Percentiles rank a stretch among this genome's conserved stretches.
These are phyloP conservation scores for Phyllosticta citrichinensis DNA, from an alignment of 2,329 filamentous ascomycete species.

Conservation along the genomic window DNA sequence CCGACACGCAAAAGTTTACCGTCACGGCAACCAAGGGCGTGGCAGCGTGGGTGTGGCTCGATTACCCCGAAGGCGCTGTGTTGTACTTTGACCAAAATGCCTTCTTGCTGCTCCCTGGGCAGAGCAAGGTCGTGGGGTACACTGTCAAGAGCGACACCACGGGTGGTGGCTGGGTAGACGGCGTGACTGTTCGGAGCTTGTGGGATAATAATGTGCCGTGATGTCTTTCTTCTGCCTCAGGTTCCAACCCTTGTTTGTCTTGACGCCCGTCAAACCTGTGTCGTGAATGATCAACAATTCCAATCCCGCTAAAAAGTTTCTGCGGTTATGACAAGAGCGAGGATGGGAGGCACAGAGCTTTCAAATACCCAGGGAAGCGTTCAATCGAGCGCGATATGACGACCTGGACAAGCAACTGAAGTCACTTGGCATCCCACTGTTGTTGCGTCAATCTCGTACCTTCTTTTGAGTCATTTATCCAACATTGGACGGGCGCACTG, in stretches of 20 bases:
- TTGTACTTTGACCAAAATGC: conserved; percentile 45
- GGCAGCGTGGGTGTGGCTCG: conserved; percentile 47
- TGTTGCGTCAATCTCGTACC: neutral
- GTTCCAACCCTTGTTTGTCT: too few species aligned
- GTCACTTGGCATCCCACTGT: too few species aligned
- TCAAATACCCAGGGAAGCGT: too few species aligned
- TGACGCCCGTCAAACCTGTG: too few species aligned
- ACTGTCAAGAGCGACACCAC: conserved; percentile 37
- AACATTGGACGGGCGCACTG: neutral
- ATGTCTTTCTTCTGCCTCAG: neutral
- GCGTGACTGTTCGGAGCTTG: conserved; percentile 42
- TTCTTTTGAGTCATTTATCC: neutral
- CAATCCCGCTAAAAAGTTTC: too few species aligned
- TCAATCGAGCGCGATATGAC: too few species aligned
- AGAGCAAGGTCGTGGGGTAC: conserved; percentile 37
- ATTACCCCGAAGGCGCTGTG: conserved; percentile 40
- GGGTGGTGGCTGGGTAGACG: conserved; percentile 33
- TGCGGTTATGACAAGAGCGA: too few species aligned
- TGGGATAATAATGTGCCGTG: conserved; percentile 36
- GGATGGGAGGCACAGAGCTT: too few species aligned
- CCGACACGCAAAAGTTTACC: conserved; percentile 29
- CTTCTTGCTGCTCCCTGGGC: conserved; percentile 39
- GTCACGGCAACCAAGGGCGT: conserved; percentile 40
- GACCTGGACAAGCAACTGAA: too few species aligned
- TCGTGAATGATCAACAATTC: too few species aligned